Percentiles rank a stretch among this genome's conserved stretches.
Conservation (phyloP, 768 basidiomycete species). For the Psilocybe tampanensis region DNA sequence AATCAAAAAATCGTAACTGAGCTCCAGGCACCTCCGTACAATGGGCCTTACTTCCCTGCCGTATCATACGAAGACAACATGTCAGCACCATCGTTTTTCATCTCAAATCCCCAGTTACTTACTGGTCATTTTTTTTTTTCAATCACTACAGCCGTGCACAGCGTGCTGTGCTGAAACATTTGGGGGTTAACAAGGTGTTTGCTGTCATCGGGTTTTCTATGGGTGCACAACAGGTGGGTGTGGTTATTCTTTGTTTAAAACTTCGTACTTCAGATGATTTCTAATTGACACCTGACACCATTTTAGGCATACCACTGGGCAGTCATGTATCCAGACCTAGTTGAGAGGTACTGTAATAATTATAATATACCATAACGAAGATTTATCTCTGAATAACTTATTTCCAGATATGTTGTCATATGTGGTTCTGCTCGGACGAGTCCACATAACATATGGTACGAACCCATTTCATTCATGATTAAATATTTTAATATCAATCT, state of each 20-base stretch:
- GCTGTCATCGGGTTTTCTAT: slow-evolving; percentile 60
- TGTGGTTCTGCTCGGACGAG: slow-evolving; percentile 52
- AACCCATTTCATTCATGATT: no score
- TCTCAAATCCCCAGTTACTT: no score
- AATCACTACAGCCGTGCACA: slow-evolving; percentile 57
- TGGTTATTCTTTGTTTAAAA: background rate
- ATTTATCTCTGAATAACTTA: slow-evolving; percentile 1
- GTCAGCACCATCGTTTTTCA: no score
- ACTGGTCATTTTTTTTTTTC: no score
- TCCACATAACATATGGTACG: slow-evolving; percentile 56
- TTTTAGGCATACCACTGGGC: slow-evolving; percentile 54
- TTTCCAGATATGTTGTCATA: slow-evolving; percentile 46
- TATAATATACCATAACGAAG: no score
- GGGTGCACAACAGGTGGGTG: slow-evolving; percentile 53
- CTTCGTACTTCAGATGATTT: no score
- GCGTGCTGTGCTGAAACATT: slow-evolving; percentile 51
- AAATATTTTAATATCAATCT: no score
- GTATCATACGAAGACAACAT: slow-evolving; percentile 63
- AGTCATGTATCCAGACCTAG: slow-evolving; percentile 54
- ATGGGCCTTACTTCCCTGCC: slow-evolving; percentile 59
- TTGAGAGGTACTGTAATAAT: slow-evolving; percentile 41
- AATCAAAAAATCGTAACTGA: no score
- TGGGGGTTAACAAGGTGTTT: slow-evolving; percentile 45
- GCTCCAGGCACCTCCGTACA: slow-evolving; percentile 52
- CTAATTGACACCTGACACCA: no score